Evolutionary conservation across 495 filamentous ascomycete species (phyloP).

Genomic region (Neurospora sp.): DNA sequence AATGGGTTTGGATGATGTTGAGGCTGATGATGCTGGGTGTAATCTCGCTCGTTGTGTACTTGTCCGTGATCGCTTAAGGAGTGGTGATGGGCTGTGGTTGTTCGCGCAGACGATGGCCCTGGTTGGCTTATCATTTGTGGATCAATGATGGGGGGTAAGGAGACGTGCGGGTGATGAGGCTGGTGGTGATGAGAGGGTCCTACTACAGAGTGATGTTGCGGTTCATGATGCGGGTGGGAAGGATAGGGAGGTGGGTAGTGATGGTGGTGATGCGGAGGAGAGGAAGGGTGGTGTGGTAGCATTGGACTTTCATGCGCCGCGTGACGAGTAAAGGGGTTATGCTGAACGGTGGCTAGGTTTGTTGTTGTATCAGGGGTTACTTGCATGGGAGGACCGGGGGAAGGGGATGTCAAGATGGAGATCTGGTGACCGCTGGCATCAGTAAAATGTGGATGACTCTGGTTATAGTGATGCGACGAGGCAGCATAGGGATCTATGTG

Average conservation of each 20-base stretch:
- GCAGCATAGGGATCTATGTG: constrained; percentile 13
- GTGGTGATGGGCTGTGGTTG: constrained; percentile 7
- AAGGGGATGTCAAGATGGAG: constrained; percentile 15
- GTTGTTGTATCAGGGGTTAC: neutral
- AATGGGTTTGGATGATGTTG: constrained; percentile 1
- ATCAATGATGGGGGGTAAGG: constrained; percentile 25
- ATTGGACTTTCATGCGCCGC: neutral
- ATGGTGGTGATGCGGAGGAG: constrained; percentile 18
- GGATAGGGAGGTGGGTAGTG: constrained; percentile 13
- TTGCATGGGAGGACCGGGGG: constrained; percentile 4
- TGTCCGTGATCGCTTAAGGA: constrained; percentile 1
- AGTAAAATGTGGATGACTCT: constrained; percentile 14
- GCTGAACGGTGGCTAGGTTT: neutral
- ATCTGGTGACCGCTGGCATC: constrained; percentile 24
- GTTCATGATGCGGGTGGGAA: constrained; percentile 13
- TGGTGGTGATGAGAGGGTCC: neutral
- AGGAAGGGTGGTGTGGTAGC: neutral
- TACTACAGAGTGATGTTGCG: constrained; percentile 2
- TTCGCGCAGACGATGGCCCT: constrained; percentile 8
- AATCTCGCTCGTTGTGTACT: constrained; percentile 6
- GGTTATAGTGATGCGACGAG: constrained; percentile 12
- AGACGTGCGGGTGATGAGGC: constrained; percentile 16
- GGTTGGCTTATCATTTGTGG: constrained; percentile 40
- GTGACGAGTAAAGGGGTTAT: neutral
- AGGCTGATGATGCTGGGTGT: constrained; percentile 11